Conservation (phyloP, 2,329 filamentous ascomycete species). For the Fusarium pseudocircinatum region DNA sequence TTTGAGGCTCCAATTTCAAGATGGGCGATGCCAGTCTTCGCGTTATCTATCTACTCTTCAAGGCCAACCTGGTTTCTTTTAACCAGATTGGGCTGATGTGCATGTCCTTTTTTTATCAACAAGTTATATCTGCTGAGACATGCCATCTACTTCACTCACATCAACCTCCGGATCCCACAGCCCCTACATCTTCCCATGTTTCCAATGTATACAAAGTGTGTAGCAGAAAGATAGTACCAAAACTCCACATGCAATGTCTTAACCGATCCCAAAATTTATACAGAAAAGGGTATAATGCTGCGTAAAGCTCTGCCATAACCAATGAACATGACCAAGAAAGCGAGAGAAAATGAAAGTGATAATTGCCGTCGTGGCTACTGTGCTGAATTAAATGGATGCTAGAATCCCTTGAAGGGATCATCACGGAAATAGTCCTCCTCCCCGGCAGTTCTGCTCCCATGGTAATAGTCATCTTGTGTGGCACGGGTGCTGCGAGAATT, state of each 20-base stretch:
- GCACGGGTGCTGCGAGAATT: constrained; percentile 55
- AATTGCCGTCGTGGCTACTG: constrained; percentile 9
- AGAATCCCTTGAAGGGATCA: constrained; percentile 72
- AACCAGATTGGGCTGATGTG: background rate
- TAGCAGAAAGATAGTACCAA: constrained; percentile 5
- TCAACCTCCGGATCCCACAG: background rate
- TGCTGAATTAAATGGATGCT: constrained; percentile 24
- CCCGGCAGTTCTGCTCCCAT: constrained; percentile 56
- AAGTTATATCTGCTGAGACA: background rate
- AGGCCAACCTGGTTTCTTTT: background rate
- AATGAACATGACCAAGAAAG: constrained; percentile 21
- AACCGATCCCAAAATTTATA: constrained; percentile 32
- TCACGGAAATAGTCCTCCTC: constrained; percentile 69
- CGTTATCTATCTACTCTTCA: constrained; percentile 5
- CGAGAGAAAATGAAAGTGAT: constrained; percentile 22
- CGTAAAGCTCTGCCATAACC: constrained; percentile 15
- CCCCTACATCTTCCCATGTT: background rate
- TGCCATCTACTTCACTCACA: background rate
- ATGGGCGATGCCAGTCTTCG: constrained; percentile 8
- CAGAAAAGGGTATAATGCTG: constrained; percentile 40
- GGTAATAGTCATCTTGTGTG: constrained; percentile 58
- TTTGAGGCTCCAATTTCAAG: background rate
- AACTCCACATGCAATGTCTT: constrained; percentile 25
- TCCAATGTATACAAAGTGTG: constrained; percentile 8
- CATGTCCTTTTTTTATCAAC: background rate